Conservation (phyloP, 495 filamentous ascomycete species). For the Penicillium chermesinum region DNA sequence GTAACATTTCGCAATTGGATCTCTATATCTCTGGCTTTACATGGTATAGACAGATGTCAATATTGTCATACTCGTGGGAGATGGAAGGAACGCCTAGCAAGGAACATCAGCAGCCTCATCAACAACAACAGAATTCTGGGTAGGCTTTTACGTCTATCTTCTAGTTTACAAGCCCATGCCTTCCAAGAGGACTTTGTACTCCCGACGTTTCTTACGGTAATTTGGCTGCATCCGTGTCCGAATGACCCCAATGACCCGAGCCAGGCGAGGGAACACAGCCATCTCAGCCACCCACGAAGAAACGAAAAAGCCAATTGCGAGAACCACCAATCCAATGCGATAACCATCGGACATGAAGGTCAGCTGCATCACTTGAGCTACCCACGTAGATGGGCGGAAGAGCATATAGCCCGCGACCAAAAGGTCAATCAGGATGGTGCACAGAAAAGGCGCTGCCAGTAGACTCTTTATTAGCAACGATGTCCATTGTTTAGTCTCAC, state of each 20-base stretch:
- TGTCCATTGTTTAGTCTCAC: background rate
- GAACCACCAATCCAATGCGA: constrained; percentile 59
- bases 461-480: background rate
- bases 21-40: constrained; percentile 8
- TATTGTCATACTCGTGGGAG: background rate
- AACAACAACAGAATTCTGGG: no score
- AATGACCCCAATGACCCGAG: constrained; percentile 58
- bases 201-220: constrained; percentile 69
- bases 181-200: constrained; percentile 78
- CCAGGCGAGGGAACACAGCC: constrained; percentile 61
- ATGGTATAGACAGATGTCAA: constrained; percentile 14
- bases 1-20: constrained; percentile 8
- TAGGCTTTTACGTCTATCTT: no score
- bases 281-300: constrained; percentile 67
- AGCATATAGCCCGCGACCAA: constrained; percentile 71
- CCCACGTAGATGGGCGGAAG: constrained; percentile 60
- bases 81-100: no score
- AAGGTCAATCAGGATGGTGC: constrained; percentile 64
- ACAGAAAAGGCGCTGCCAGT: constrained; percentile 62
- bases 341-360: constrained; percentile 68
- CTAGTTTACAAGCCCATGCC: constrained; percentile 54
- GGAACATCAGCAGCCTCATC: no score
- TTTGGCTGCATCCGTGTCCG: constrained; percentile 51
- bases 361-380: constrained; percentile 75
- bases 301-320: constrained; percentile 63